Evolutionary conservation across 306 rosid species (phyloP), one percentile per base, ranked within the genome.

Genomic region (Cyamopsis tetragonoloba): DNA sequence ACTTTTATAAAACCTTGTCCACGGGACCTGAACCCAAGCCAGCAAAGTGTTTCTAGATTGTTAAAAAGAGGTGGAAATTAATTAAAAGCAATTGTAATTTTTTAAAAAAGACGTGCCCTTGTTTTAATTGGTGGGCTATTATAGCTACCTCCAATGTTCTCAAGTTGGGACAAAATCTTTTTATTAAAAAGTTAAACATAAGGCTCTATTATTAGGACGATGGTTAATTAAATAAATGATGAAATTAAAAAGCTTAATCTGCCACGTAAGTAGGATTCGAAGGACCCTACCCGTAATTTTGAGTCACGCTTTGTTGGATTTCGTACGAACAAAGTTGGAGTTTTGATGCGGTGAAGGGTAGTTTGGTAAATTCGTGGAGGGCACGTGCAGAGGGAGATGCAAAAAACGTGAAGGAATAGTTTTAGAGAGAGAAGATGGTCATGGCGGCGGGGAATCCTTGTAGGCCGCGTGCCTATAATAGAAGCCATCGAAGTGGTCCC

Each of bases 361-460:
- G 0, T 71, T 18, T 14, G 0, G 81, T 71, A 71, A 71, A 37
- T 17, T 54, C 8, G 0, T 0, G 3, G 0, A 7, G 0, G 14
- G 53, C 89, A 82, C 87, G 88, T 85, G 91, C 73, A 66, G 38
- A 26, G 38, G 7, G 48, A 19, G 77, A 66, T 64, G 49, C 28
- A 38, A 83, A 4, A 35, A 89, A 86, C 93, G 89, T 89, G 95
- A 78, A 68, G 72, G 86, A 87, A 87, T 82, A 76, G 85, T 81
- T 55, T 68, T 39, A 46, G 42, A 24, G 7, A 15, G 17, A 22
- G 4, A 62, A 67, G 73, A 46, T 26, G 62, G 77, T 72, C 38
- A 66, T 90, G 99, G 95, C 99, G 95, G 99, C 99, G 95, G 89
- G 92, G 95, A 82, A 87, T 82, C 84, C 82, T 73, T 76, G 88